Evolutionary conservation across 2,329 filamentous ascomycete genomes (phyloP).

Genomic region (Exophiala spinifera): DNA sequence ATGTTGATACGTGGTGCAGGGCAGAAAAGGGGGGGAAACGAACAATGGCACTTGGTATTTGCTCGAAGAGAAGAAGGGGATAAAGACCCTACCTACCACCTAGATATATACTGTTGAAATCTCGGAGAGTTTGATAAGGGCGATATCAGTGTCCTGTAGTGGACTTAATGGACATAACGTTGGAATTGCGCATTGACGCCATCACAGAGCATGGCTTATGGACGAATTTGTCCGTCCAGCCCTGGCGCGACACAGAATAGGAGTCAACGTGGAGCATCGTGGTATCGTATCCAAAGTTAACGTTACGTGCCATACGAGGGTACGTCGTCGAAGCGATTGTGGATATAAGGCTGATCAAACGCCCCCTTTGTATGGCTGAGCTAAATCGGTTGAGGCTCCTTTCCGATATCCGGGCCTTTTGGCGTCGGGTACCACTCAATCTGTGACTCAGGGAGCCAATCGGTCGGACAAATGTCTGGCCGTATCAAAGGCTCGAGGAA

Average conservation of each 20-base stretch:
- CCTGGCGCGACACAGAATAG: not conserved
- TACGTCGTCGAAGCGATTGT: conserved; percentile 6
- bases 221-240: conserved; percentile 6
- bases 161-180: conserved; percentile 1
- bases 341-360: conserved; percentile 11
- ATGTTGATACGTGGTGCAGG: conserved; percentile 3
- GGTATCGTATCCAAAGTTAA: conserved; percentile 4
- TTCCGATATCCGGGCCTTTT: not conserved
- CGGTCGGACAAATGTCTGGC: not conserved
- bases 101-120: not conserved
- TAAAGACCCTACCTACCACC: not conserved
- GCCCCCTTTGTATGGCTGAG: conserved; percentile 1
- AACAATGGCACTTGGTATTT: not conserved
- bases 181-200: not conserved
- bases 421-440: not conserved
- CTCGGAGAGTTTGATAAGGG: not conserved
- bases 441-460: no score
- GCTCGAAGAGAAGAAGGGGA: not conserved
- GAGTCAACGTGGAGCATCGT: conserved; percentile 8
- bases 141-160: not conserved
- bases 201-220: not conserved
- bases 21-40: not conserved
- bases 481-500: no score
- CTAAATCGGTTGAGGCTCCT: conserved; percentile 38
- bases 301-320: not conserved